phyloP scores from a whole-genome alignment of 306 rosid genomes.

The Vigna angularis region DNA sequence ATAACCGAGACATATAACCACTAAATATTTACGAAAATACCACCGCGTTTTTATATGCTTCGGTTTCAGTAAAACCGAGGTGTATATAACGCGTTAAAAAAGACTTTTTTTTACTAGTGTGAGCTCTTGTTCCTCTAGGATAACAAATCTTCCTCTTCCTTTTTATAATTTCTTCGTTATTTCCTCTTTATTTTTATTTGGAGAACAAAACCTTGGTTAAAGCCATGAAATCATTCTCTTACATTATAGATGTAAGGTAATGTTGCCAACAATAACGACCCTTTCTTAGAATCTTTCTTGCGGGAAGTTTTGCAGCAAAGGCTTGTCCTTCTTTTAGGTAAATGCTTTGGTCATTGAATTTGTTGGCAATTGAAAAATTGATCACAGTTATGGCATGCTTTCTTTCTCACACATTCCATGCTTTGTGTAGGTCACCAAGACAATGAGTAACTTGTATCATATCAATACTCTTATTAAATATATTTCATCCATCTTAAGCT shows the following conservation, averaged over 20 bases:
- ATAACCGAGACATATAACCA: too few species aligned
- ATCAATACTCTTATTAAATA: background rate
- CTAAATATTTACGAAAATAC: too few species aligned
- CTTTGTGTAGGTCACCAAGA: background rate
- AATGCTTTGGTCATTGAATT: background rate
- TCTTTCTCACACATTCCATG: background rate
- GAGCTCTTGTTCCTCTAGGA: background rate
- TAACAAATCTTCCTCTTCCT: background rate
- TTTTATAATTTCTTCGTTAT: background rate
- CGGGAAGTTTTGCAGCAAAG: background rate
- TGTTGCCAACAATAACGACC: background rate
- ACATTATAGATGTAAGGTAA: background rate
- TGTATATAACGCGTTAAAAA: too few species aligned
- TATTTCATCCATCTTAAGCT: background rate
- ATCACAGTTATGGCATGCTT: background rate
- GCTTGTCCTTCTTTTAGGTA: background rate
- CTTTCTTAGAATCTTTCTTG: background rate
- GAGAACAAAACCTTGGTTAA: background rate
- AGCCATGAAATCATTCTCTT: background rate
- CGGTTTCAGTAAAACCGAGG: too few species aligned
- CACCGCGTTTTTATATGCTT: too few species aligned
- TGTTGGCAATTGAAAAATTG: background rate
- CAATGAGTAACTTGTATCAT: background rate
- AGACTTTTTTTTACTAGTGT: too few species aligned
- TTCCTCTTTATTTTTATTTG: background rate